These are phyloP conservation scores for Thielaviopsis ethacetica DNA, from an alignment of 2,329 filamentous ascomycete species.

Conservation along the genomic window DNA sequence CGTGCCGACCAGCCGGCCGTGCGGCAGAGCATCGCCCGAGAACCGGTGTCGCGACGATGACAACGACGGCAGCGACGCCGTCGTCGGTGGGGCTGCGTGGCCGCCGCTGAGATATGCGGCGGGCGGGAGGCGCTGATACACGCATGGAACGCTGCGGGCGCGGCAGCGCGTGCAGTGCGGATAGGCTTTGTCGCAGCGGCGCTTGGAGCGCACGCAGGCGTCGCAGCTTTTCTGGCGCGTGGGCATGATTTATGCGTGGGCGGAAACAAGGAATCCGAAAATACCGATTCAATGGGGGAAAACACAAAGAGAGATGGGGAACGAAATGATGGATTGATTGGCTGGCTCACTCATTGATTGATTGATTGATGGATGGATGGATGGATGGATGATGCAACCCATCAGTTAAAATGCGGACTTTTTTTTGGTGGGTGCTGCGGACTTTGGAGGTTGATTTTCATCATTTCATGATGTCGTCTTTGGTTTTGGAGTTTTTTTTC, in stretches of 20 bases:
- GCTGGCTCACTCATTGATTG: not conserved
- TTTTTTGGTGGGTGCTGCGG: not conserved
- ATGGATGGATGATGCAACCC: not conserved
- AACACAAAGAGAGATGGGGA: not conserved
- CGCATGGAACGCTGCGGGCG: slow-evolving; percentile 25
- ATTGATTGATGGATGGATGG: not conserved
- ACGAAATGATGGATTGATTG: not conserved
- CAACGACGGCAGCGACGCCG: not conserved
- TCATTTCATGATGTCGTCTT: not conserved
- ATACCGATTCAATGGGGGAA: not conserved
- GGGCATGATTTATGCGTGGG: slow-evolving; percentile 15
- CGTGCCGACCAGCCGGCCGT: not conserved
- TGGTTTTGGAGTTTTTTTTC: not conserved
- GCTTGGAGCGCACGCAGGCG: slow-evolving; percentile 30
- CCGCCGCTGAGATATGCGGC: not conserved
- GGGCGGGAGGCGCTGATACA: slow-evolving; percentile 18
- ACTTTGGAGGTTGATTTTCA: not conserved
- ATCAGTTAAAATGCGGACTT: not conserved
- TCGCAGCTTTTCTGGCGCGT: slow-evolving; percentile 36
- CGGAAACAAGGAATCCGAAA: too few species aligned
- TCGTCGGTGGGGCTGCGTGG: not conserved
- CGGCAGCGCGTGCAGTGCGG: slow-evolving; percentile 28
- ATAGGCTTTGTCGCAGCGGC: slow-evolving; percentile 29
- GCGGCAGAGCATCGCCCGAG: too few species aligned
- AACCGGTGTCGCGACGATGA: not conserved